phyloP scores from a whole-genome alignment of 345 rosid genomes.

The Lumnitzera littorea region DNA sequence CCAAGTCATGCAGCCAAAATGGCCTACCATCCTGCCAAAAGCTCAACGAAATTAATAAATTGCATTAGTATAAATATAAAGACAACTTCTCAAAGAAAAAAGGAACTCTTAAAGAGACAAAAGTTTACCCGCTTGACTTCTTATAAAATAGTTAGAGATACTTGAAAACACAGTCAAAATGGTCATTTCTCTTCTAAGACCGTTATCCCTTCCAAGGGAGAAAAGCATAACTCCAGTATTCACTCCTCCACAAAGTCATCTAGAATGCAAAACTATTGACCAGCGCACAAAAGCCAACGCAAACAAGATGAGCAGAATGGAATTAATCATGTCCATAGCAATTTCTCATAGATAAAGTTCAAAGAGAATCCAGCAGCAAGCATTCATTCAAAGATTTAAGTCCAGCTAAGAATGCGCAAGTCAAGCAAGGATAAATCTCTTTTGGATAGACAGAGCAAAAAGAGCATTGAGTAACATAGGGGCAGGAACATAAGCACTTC shows the following conservation, averaged over 20 bases:
- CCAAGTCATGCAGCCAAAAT: conserved; percentile 35
- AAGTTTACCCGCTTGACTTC: conserved; percentile 40
- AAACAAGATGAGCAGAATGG: conserved; percentile 5
- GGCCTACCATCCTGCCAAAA: conserved; percentile 52
- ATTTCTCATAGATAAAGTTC: conserved; percentile 17
- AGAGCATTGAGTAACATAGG: conserved; percentile 16
- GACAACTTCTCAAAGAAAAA: conserved; percentile 17
- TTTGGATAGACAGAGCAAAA: conserved; percentile 27
- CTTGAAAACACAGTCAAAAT: conserved; percentile 26
- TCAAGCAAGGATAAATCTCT: conserved; percentile 38
- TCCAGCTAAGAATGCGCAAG: conserved; percentile 31
- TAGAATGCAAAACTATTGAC: not conserved
- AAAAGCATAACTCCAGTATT: conserved; percentile 5
- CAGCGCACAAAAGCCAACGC: conserved; percentile 1
- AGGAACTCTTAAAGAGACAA: conserved; percentile 4
- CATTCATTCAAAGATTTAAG: conserved; percentile 29
- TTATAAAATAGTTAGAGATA: conserved; percentile 25
- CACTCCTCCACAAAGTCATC: conserved; percentile 5
- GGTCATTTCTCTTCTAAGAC: conserved; percentile 22
- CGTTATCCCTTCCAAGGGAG: conserved; percentile 7
- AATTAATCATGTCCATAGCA: conserved; percentile 18
- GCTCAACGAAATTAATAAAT: conserved; percentile 30
- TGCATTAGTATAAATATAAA: conserved; percentile 13
- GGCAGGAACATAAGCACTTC: conserved; percentile 22
- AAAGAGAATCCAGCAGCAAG: conserved; percentile 26